Evolutionary conservation across 1,284 basidiomycete species (phyloP).

Genomic region (Neolentinus lepideus): DNA sequence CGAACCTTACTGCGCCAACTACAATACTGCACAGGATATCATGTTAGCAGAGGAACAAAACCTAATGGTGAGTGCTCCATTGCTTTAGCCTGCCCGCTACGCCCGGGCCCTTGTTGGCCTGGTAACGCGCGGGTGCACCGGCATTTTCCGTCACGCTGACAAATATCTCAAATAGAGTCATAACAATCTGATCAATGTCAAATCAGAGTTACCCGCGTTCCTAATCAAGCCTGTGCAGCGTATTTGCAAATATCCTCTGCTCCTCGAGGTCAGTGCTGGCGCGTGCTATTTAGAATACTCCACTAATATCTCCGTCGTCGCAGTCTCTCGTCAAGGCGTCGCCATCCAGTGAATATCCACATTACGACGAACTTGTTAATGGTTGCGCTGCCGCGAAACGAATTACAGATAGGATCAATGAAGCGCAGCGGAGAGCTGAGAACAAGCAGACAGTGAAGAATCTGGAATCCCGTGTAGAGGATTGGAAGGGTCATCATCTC

Average conservation of each 20-base stretch:
- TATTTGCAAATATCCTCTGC: constrained; percentile 71
- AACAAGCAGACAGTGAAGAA: constrained; percentile 86
- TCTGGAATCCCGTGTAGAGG: constrained; percentile 87
- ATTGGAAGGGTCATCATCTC: constrained; percentile 99
- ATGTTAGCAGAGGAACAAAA: constrained; percentile 83
- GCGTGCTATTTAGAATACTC: constrained; percentile 3
- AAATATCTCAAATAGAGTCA: constrained; percentile 47
- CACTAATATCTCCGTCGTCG: constrained; percentile 7
- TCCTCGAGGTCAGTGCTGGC: constrained; percentile 43
- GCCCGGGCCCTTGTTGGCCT: constrained; percentile 24
- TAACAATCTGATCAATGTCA: constrained; percentile 74
- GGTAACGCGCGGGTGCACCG: constrained; percentile 28
- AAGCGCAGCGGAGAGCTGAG: constrained; percentile 84
- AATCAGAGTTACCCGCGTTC: constrained; percentile 83
- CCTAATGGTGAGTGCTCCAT: constrained; percentile 57
- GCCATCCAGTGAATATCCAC: constrained; percentile 55
- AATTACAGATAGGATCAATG: constrained; percentile 95
- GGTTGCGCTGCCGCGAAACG: constrained; percentile 87
- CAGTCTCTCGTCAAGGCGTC: constrained; percentile 78
- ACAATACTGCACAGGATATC: constrained; percentile 80
- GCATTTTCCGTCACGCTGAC: constrained; percentile 10
- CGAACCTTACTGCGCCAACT: constrained; percentile 97
- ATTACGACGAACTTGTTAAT: constrained; percentile 77
- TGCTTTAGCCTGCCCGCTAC: constrained; percentile 12
- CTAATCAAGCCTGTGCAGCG: constrained; percentile 80